Evolutionary conservation across 73 alveolate species (phyloP), one percentile per base, ranked within the genome.

Genomic region (Paramecium caudatum): DNA sequence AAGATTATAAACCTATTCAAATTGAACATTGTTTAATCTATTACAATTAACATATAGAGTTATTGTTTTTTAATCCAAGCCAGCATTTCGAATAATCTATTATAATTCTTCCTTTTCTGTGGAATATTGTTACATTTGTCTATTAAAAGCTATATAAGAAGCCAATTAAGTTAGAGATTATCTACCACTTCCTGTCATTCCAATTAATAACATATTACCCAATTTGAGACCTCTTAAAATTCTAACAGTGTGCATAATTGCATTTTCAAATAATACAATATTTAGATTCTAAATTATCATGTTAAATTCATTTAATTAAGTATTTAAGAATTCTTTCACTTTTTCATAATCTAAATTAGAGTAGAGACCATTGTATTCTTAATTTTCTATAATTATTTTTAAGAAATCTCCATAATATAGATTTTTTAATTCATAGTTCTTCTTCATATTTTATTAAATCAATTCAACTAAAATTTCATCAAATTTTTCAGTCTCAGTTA

Each of bases 121-220:
- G 65, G 94, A 62, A 93, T 96, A 62, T 83, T 65, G 27, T 9
- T 82, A 48, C 78, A 82, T n/a, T 85, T 96, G 91, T 41, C 91
- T 90, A 41, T 69, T 91, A 49, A 90, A 62, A 15, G 95, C 91
- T 13, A 94, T 70, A 70, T 88, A 91, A 0, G 95, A 84, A 45
- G 96, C 94, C 78, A 96, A 82, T 45, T 87, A 47, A 0, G 95
- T 78, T 13, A 95, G 87, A 17, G 95, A 85, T 49, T 86, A 55
- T 63, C 95, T 95, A 15, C 98, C 98, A 45, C 95, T 87, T 12
- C 98, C 97, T 61, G 92, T 95, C 10, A 94, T 90, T 34, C 98
- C 99, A 0, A 96, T 88, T 16, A 96, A 74, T 4, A 96, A 70
- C 19, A 94, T 95, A 68, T 96, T 95, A 23, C 97, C 98, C 70